phyloP scores from a whole-genome alignment of 2,329 filamentous ascomycete genomes.

The Phyllosticta citribraziliensis region DNA sequence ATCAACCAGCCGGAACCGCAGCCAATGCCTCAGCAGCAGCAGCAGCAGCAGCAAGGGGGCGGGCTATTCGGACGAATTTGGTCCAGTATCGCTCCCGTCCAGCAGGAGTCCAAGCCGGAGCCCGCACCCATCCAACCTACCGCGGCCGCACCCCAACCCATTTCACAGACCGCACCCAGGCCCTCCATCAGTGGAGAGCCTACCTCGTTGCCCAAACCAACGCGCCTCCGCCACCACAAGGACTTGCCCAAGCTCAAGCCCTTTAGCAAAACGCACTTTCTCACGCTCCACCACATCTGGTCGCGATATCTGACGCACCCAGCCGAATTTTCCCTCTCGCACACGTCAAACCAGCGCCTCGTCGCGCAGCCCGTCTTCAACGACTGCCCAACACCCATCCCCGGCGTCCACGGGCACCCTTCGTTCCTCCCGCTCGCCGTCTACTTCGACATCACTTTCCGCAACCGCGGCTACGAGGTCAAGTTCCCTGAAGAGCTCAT shows the following conservation, averaged over 20 bases:
- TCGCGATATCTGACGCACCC: constrained; percentile 23
- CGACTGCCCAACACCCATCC: neutral
- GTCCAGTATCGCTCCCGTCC: constrained; percentile 12
- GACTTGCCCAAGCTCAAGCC: constrained; percentile 27
- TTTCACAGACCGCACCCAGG: constrained; percentile 16
- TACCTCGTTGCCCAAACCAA: neutral
- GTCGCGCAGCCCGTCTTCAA: constrained; percentile 12
- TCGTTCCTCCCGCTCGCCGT: neutral
- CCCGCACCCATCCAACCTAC: neutral
- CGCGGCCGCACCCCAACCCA: constrained; percentile 8
- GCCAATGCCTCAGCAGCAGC: constrained; percentile 5
- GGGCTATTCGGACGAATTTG: constrained; percentile 17
- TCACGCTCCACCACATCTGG: constrained; percentile 27
- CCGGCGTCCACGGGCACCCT: neutral
- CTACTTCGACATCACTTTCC: constrained; percentile 5
- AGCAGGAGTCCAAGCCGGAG: neutral
- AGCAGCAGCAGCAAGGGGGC: constrained; percentile 12
- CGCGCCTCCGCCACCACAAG: constrained; percentile 10
- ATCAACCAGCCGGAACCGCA: neutral
- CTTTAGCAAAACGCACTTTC: constrained; percentile 33
- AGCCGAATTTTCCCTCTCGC: constrained; percentile 18
- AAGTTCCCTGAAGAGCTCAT: constrained; percentile 22
- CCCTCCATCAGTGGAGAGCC: constrained; percentile 15
- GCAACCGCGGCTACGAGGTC: constrained; percentile 24
- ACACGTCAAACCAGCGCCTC: constrained; percentile 21